Percentiles rank a stretch among this genome's conserved stretches.
phyloP scores from a whole-genome alignment of 2,329 filamentous ascomycete species.

The Cytospora leucostoma region DNA sequence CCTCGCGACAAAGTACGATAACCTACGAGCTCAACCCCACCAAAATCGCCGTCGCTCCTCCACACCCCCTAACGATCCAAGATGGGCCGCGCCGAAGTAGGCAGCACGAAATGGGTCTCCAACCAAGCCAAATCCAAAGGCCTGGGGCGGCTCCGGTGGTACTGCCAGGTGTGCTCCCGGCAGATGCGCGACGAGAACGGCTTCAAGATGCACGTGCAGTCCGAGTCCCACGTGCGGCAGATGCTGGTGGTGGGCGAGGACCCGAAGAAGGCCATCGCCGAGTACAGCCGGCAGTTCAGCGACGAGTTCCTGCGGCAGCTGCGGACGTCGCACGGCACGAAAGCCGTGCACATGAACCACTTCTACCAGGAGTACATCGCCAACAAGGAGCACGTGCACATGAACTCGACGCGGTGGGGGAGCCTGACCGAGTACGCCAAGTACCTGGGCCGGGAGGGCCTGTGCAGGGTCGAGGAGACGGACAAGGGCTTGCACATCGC shows the following conservation, averaged over 20 bases:
- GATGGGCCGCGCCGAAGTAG: slow-evolving; percentile 92
- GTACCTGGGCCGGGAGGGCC: slow-evolving; percentile 78
- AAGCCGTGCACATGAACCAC: slow-evolving; percentile 82
- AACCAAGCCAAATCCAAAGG: slow-evolving; percentile 89
- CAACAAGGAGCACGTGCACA: slow-evolving; percentile 85
- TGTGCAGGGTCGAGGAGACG: slow-evolving; percentile 88
- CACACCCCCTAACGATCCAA: slow-evolving; percentile 39
- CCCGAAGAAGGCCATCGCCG: slow-evolving; percentile 77
- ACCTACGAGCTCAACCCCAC: not conserved
- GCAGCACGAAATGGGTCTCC: slow-evolving; percentile 83
- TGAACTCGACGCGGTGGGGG: slow-evolving; percentile 91
- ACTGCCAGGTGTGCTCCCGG: slow-evolving; percentile 79
- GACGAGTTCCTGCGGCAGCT: slow-evolving; percentile 77
- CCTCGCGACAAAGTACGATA: not conserved
- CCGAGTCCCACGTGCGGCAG: slow-evolving; percentile 84
- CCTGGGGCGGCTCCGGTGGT: slow-evolving; percentile 83
- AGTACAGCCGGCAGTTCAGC: slow-evolving; percentile 78
- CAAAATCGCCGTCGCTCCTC: not conserved
- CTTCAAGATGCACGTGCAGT: slow-evolving; percentile 85
- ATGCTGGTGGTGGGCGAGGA: slow-evolving; percentile 88
- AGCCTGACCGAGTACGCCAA: slow-evolving; percentile 90
- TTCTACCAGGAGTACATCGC: slow-evolving; percentile 96
- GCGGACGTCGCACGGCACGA: slow-evolving; percentile 85
- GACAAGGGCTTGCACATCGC: slow-evolving; percentile 81
- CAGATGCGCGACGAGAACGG: slow-evolving; percentile 84